Conservation (phyloP, 176 grass and related monocot species). For the Phyllostachys edulis region DNA sequence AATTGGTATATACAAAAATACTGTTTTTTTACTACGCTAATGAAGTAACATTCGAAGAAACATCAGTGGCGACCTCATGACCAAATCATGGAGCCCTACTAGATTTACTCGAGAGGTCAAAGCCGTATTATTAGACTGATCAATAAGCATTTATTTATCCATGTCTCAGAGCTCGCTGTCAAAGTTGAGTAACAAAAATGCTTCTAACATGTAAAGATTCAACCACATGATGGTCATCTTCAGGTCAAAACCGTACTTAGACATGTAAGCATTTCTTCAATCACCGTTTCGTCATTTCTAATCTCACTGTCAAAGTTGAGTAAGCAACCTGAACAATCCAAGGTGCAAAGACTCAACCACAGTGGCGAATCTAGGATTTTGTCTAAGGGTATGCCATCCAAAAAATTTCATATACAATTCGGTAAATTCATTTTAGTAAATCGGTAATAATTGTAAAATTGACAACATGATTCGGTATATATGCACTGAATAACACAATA, state of each 20-base stretch:
- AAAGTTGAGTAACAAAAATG: background rate
- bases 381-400: too few relatives aligned
- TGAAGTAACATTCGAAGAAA: background rate
- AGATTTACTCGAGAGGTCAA: background rate
- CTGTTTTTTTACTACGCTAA: background rate
- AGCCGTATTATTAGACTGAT: conserved; percentile 1
- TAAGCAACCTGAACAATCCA: background rate
- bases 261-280: background rate
- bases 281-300: background rate
- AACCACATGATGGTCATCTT: background rate
- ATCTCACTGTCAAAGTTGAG: background rate
- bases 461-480: too few relatives aligned
- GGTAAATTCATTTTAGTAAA: too few relatives aligned
- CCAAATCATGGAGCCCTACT: background rate
- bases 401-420: too few relatives aligned
- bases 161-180: background rate
- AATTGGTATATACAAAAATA: background rate
- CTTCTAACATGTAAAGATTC: background rate
- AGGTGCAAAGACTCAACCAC: background rate
- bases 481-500: too few relatives aligned
- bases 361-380: too few relatives aligned
- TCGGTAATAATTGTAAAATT: too few relatives aligned
- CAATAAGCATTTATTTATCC: background rate
- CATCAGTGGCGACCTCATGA: background rate
- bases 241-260: background rate